Conservation (phyloP, 2,329 filamentous ascomycete species). For the Phialophora verrucosa region DNA sequence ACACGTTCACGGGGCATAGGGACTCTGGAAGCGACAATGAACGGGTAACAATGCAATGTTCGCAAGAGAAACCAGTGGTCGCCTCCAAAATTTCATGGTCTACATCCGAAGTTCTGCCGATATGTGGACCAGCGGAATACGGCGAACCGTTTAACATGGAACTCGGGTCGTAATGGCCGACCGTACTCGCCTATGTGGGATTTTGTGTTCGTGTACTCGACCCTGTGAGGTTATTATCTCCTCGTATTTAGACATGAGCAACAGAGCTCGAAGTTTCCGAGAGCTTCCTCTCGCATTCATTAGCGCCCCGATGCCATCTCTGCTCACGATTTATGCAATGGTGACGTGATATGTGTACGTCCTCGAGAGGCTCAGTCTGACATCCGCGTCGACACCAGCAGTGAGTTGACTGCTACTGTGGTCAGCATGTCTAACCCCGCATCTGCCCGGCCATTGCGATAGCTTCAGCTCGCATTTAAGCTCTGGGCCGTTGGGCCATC, state of each 20-base stretch:
- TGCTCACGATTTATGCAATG: not conserved
- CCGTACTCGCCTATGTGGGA: not conserved
- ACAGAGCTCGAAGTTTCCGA: not conserved
- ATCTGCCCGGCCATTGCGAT: not conserved
- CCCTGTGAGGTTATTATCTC: not conserved
- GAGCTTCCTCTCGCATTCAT: not conserved
- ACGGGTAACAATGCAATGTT: not conserved
- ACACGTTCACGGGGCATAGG: not conserved
- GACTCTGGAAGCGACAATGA: not conserved
- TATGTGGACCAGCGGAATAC: not conserved
- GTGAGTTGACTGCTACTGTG: not conserved
- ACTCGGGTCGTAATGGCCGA: not conserved
- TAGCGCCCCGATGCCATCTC: not conserved
- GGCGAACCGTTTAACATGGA: not conserved
- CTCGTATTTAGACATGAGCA: not conserved
- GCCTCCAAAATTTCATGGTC: constrained; percentile 13
- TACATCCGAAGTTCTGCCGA: constrained; percentile 15
- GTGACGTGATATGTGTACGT: not conserved
- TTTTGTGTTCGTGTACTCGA: not conserved
- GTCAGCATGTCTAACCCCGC: not conserved
- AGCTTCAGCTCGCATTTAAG: not conserved
- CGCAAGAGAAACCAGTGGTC: not conserved
- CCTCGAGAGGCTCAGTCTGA: not conserved
- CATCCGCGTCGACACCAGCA: not conserved
- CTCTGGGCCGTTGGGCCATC: not conserved